phyloP scores from a whole-genome alignment of 441 rosid genomes.

The Populus hybrid region DNA sequence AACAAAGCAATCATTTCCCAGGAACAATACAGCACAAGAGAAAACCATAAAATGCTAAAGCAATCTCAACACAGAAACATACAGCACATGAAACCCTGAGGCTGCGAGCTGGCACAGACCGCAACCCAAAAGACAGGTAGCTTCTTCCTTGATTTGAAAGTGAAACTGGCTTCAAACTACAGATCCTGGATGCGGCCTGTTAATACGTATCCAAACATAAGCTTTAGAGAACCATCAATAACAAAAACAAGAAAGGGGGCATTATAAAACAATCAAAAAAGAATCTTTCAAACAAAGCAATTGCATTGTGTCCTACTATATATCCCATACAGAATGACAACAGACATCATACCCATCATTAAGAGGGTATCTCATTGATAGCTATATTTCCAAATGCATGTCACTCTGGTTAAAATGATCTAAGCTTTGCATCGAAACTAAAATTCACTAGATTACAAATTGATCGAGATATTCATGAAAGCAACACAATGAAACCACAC shows the following conservation, averaged over 20 bases:
- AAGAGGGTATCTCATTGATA: background rate
- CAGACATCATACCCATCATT: background rate
- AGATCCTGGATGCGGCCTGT: constrained; percentile 42
- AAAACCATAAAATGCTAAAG: background rate
- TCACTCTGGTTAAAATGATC: background rate
- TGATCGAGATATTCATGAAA: background rate
- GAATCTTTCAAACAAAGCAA: background rate
- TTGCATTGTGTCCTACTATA: background rate
- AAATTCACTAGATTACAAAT: background rate
- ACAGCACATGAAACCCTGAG: constrained; percentile 53
- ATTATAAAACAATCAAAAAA: background rate
- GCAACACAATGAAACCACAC: background rate
- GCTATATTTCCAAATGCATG: background rate
- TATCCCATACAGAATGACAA: background rate
- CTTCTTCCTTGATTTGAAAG: constrained; percentile 39
- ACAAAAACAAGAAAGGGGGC: background rate
- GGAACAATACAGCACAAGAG: background rate
- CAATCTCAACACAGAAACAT: constrained; percentile 18
- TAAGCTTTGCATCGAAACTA: background rate
- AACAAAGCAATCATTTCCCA: background rate
- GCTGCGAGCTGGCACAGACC: constrained; percentile 35
- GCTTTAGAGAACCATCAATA: background rate
- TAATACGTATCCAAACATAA: constrained; percentile 16
- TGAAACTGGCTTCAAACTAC: constrained; percentile 34
- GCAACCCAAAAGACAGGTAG: constrained; percentile 47